Percentiles rank a stretch among this genome's conserved stretches.
These are phyloP conservation scores for Gossypium longicalyx DNA, from an alignment of 345 rosid species.

Conservation along the genomic window DNA sequence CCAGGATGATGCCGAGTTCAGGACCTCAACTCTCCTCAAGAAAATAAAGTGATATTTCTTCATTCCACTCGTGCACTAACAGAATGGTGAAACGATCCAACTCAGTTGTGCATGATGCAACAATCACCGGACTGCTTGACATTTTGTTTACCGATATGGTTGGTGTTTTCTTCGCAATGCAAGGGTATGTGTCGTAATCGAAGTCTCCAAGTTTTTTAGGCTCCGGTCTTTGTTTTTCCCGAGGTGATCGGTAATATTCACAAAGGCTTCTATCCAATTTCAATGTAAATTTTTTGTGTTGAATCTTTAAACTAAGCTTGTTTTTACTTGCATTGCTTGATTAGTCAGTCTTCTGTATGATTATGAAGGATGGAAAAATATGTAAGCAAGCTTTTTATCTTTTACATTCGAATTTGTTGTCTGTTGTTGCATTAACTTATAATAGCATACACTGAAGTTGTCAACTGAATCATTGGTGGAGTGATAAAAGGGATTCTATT, in stretches of 20 bases:
- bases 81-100: not conserved
- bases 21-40: slow-evolving; percentile 56
- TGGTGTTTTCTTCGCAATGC: slow-evolving; percentile 14
- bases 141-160: slow-evolving; percentile 6
- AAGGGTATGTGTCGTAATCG: slow-evolving; percentile 9
- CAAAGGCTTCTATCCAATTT: not conserved
- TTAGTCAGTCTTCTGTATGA: not conserved
- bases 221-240: slow-evolving; percentile 12
- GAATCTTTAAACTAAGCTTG: not conserved
- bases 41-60: slow-evolving; percentile 45
- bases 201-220: slow-evolving; percentile 8
- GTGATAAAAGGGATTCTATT: too few species aligned
- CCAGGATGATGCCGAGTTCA: slow-evolving; percentile 70
- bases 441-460: not conserved
- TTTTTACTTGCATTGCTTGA: slow-evolving; percentile 5
- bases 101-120: not conserved
- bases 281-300: not conserved
- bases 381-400: not conserved
- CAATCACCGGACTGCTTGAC: not conserved
- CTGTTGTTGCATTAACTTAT: not conserved
- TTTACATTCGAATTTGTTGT: not conserved
- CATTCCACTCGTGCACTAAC: slow-evolving; percentile 16
- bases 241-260: slow-evolving; percentile 6
- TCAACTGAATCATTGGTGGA: too few species aligned
- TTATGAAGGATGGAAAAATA: not conserved